A percentile compares a stretch with the other conserved stretches of the same genome.
These are phyloP conservation scores for Cladosporium sp. DNA, from an alignment of 2,329 filamentous ascomycete genomes.

Conservation along the genomic window DNA sequence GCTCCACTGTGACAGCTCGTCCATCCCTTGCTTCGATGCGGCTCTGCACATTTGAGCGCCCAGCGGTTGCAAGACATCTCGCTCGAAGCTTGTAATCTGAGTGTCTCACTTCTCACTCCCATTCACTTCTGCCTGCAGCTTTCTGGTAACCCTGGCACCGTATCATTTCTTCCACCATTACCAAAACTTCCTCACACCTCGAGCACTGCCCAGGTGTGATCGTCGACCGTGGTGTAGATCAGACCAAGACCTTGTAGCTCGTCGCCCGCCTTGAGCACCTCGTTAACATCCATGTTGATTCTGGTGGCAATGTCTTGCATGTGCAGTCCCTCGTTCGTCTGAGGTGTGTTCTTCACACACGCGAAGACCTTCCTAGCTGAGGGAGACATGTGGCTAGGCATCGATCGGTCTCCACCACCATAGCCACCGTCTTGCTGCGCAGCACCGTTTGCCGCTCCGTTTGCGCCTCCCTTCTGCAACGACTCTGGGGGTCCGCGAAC, in stretches of 20 bases:
- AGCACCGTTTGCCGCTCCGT: conserved; percentile 33
- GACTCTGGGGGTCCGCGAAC: conserved; percentile 65
- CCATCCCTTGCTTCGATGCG: conserved; percentile 19
- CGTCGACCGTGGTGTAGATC: conserved; percentile 90
- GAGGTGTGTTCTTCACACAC: conserved; percentile 65
- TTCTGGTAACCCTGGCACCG: neutral
- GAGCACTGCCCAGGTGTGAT: conserved; percentile 86
- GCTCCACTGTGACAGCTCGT: conserved; percentile 15
- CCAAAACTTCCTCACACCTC: conserved; percentile 57
- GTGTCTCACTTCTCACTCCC: neutral
- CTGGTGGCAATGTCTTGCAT: conserved; percentile 72
- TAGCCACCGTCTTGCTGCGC: conserved; percentile 39
- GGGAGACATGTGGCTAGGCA: conserved; percentile 46
- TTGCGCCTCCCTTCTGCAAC: conserved; percentile 44
- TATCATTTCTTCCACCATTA: neutral
- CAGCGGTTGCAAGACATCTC: neutral
- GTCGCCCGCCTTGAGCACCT: conserved; percentile 76
- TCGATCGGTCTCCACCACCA: conserved; percentile 38
- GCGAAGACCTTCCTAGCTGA: conserved; percentile 70
- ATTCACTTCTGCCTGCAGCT: neutral
- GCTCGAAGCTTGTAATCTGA: conserved; percentile 5
- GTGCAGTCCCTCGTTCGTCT: conserved; percentile 81
- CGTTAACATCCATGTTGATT: conserved; percentile 65
- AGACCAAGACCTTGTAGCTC: conserved; percentile 73
- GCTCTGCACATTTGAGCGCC: conserved; percentile 6